Conservation (phyloP, 257 asterid species). For the Solanum sejunctum region DNA sequence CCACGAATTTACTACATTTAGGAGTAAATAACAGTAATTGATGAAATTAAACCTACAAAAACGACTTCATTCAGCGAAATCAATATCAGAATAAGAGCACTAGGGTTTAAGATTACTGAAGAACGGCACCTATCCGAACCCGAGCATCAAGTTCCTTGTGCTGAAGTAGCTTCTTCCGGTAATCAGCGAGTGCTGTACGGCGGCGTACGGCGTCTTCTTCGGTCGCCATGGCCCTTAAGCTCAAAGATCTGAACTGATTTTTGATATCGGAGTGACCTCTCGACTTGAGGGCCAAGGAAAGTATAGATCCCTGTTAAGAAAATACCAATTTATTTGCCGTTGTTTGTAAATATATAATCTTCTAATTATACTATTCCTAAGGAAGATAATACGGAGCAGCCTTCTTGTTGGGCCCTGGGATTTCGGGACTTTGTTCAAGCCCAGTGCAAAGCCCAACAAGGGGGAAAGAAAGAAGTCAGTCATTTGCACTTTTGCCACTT, state of each 20-base stretch:
- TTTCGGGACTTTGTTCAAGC: not conserved
- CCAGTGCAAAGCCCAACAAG: not conserved
- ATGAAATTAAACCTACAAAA: not conserved
- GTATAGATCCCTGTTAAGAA: not conserved
- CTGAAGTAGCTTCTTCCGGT: constrained; percentile 54
- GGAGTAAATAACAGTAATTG: not conserved
- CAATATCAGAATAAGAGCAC: not conserved
- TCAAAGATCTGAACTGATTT: not conserved
- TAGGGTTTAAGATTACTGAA: not conserved
- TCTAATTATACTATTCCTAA: not conserved
- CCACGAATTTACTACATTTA: not conserved
- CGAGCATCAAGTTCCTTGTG: constrained; percentile 70
- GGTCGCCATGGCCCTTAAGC: not conserved
- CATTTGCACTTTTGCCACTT: not conserved
- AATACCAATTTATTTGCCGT: not conserved
- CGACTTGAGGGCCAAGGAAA: not conserved
- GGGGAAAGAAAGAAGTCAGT: not conserved
- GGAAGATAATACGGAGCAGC: not conserved
- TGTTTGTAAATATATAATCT: not conserved
- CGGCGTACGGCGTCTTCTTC: constrained; percentile 54
- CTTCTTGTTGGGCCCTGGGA: not conserved
- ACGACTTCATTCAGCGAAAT: not conserved
- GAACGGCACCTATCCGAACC: constrained; percentile 44
- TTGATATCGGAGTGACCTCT: not conserved
- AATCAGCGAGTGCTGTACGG: constrained; percentile 33